Evolutionary conservation across 148 eudicot genomes (phyloP).

Genomic region (Rhododendron simsii): DNA sequence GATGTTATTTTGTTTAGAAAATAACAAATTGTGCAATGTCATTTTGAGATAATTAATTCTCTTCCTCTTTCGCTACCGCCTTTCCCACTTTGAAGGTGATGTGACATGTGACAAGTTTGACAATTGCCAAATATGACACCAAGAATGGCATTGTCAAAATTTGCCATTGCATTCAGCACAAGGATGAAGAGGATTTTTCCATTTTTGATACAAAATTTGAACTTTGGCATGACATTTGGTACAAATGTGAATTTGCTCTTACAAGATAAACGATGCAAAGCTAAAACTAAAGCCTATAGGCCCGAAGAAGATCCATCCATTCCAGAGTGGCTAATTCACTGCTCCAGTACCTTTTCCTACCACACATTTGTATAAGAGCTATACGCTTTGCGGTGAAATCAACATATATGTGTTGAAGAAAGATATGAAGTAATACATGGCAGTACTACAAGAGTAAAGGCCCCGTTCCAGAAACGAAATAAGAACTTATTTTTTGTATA

Average conservation of each 20-base stretch:
- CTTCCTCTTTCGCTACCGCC: background rate
- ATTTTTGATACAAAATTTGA: background rate
- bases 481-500: too few relatives aligned
- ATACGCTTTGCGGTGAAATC: background rate
- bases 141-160: background rate
- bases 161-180: background rate
- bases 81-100: background rate
- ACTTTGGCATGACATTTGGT: background rate
- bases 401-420: too few relatives aligned
- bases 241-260: background rate
- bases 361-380: background rate
- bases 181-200: background rate
- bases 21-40: too few relatives aligned
- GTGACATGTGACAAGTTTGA: background rate
- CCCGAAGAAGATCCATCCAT: background rate
- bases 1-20: too few relatives aligned
- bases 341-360: too few relatives aligned
- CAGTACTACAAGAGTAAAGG: too few relatives aligned
- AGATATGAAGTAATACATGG: too few relatives aligned
- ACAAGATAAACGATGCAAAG: background rate
- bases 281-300: background rate
- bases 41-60: too few relatives aligned
- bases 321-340: background rate
- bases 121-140: too few relatives aligned
- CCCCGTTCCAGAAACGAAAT: too few relatives aligned